Conservation (phyloP, 1,284 basidiomycete species). For the Rhodotorula sp. region DNA sequence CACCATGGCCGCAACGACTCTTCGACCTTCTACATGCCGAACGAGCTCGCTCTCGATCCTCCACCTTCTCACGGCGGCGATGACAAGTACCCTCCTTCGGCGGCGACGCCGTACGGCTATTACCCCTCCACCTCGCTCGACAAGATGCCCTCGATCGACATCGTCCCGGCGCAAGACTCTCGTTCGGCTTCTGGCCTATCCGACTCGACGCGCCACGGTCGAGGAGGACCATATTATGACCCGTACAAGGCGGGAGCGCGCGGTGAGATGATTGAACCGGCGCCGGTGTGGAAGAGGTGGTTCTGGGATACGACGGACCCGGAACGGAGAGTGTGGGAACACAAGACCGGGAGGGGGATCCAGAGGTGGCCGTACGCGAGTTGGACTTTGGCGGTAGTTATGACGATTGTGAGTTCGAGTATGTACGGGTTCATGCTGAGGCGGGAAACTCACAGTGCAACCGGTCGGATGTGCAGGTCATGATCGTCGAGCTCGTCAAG, state of each 20-base stretch:
- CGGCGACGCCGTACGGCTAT: background rate
- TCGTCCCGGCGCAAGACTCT: conserved; percentile 15
- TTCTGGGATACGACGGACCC: conserved; percentile 44
- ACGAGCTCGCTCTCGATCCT: conserved; percentile 29
- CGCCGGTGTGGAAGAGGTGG: conserved; percentile 34
- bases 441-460: no score
- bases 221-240: background rate
- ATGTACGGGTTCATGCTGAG: no score
- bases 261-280: conserved; percentile 9
- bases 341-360: conserved; percentile 71
- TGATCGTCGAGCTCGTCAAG: conserved; percentile 30
- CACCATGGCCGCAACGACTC: background rate
- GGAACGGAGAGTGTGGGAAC: conserved; percentile 46
- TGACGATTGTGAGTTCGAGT: conserved; percentile 60
- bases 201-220: no score
- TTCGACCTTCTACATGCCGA: conserved; percentile 20
- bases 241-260: background rate
- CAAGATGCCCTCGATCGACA: conserved; percentile 29
- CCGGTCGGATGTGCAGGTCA: conserved; percentile 9
- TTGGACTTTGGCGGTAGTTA: conserved; percentile 59
- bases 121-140: conserved; percentile 4
- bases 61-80: conserved; percentile 8
- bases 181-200: background rate
- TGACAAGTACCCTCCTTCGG: conserved; percentile 4
- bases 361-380: conserved; percentile 70